Evolutionary conservation across 148 eudicot genomes (phyloP), one percentile per base, ranked within the genome.

Genomic region (Polygonum maritimum): DNA sequence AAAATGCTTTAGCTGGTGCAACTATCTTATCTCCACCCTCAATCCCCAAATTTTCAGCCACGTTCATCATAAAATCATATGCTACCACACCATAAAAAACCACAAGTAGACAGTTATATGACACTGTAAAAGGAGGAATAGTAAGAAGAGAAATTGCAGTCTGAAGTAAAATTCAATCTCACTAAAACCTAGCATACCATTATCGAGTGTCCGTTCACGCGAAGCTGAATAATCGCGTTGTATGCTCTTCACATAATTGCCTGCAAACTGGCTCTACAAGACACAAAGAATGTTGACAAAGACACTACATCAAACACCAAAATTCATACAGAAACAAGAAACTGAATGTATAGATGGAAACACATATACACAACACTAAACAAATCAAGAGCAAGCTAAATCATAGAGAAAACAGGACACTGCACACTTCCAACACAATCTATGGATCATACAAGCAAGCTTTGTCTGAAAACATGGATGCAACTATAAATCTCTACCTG

Each of bases 141-240:
- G 2, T 10, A 39, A 45, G 26, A 39, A 41, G 8, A 71, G 48
- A 47, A 44, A 8, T 12, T 5, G 51, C 33, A 45, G 52, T 19
- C 31, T 7, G 75, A 26, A 48, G 0, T n/a, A 21, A 72, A 71
- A 21, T 12, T 22, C 60, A 54, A 48, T 73, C 41, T 31, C 10
- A 49, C 35, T 58, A 31, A 2, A 35, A 70, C 5, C 44, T 63
- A 38, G 74, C 83, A 79, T 78, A 92, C 97, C 97, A 65, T 74
- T 83, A 35, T 76, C 38, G 44, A 90, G 78, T 41, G 86, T 90
- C 86, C 95, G 85, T 69, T 83, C 84, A 57, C 92, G 91, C 57
- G 95, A 88, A 75, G 41, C 85, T 75, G 91, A 84, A 75, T 78
- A 67, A 13, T 81, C 87, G 39, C 83, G 71, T 78, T 85, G 88